Evolutionary conservation across 2,329 filamentous ascomycete species (phyloP), one percentile per base, ranked within the genome.

Genomic region (Beauveria pseudobassiana): DNA sequence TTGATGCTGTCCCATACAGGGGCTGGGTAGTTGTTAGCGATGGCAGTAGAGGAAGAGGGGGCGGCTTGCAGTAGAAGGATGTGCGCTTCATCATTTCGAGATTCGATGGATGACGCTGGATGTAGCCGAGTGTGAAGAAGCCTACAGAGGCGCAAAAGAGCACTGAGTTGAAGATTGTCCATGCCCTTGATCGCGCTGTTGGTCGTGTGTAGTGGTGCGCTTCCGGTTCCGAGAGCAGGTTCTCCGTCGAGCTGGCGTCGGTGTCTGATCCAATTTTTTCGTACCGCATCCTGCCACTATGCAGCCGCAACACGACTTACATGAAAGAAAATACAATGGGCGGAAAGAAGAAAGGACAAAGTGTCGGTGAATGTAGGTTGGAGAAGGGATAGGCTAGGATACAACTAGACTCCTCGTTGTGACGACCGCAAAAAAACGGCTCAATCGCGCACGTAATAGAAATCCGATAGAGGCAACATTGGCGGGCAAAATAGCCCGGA

Each of bases 1-100:
- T 59, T 59, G 34, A 59, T 59, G 12, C n/a, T 50, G 22, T 59
- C 56, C 56, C 56, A 59, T 20, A 59, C 45, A n/a, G 56, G 56
- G 16, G 56, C 56, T 59, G 46, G 30, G 10, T 14, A 34, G 30
- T 34, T 4, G 30, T 34, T 34, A 34, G 4, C 2, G 16, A 14
- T 28, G 56, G 51, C 9, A 45, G 34, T 28, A 2, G 20, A 28
- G 34, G 20, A 7, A 22, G 4, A 3, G 26, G 16, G 22, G 3
- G 5, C 9, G 28, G n/a, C 34, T 22, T 51, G 43, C 56, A 59
- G 56, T 59, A 59, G 46, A 59, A 59, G 20, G 56, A 59, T 42
- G 46, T 50, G 7, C n/a, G 56, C n/a, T 28, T 49, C 56, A 59
- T 42, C 46, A 59, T 59, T 5, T 59, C 56, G 8, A 50, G 30